A percentile compares a stretch with the other conserved stretches of the same genome.
phyloP scores from a whole-genome alignment of 2,329 filamentous ascomycete species.

The Exophiala sp. region DNA sequence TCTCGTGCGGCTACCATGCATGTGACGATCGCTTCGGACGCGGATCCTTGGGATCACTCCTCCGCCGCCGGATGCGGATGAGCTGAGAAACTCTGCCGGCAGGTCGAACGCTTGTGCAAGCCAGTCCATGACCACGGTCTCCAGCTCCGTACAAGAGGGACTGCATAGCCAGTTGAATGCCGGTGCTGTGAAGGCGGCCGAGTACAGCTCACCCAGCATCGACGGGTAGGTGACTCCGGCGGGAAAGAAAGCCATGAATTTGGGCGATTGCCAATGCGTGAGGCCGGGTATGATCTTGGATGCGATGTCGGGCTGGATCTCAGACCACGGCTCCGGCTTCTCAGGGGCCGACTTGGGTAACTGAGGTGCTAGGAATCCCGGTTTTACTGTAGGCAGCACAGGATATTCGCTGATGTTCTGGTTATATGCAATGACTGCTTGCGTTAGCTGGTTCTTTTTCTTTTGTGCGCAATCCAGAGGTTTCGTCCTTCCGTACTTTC shows the following conservation, averaged over 20 bases:
- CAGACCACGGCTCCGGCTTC: slow-evolving; percentile 64
- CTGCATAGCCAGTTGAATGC: slow-evolving; percentile 98
- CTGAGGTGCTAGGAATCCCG: slow-evolving; percentile 76
- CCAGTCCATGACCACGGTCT: slow-evolving; percentile 92
- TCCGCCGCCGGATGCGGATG: slow-evolving; percentile 60
- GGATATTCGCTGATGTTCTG: slow-evolving; percentile 63
- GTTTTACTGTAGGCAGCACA: slow-evolving; percentile 71
- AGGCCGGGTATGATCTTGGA: slow-evolving; percentile 83
- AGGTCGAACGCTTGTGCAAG: slow-evolving; percentile 68
- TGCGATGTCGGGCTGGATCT: slow-evolving; percentile 78
- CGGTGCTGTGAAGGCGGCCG: slow-evolving; percentile 76
- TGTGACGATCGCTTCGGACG: slow-evolving; percentile 79
- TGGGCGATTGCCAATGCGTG: slow-evolving; percentile 90
- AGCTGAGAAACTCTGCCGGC: slow-evolving; percentile 67
- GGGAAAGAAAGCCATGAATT: slow-evolving; percentile 95
- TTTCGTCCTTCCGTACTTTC: slow-evolving; percentile 56
- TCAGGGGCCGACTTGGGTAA: slow-evolving; percentile 63
- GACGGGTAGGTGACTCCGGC: slow-evolving; percentile 72
- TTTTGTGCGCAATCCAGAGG: too few species aligned
- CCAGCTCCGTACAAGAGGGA: slow-evolving; percentile 84
- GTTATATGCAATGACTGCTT: slow-evolving; percentile 76
- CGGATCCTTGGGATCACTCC: slow-evolving; percentile 93
- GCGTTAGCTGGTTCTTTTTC: slow-evolving; percentile 15
- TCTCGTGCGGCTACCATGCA: slow-evolving; percentile 84
- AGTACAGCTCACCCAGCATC: slow-evolving; percentile 90